Base-by-base conservation (phyloP, 2,329 filamentous ascomycete genomes). In the Intubia oerlemansii region DNA sequence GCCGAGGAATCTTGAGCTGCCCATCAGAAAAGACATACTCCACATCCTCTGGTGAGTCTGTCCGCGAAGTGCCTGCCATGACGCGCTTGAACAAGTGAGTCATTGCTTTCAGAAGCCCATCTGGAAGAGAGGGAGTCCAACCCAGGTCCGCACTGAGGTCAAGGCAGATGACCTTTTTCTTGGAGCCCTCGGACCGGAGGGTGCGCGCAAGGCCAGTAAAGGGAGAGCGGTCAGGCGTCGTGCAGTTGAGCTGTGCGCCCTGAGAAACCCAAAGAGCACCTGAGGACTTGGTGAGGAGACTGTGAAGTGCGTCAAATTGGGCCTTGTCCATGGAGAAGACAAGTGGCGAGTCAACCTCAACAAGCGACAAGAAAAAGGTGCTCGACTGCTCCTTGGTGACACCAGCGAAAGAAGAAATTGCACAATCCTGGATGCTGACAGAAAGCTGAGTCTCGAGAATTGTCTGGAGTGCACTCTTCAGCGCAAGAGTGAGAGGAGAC, bases 251-350 rank as follows among this genome's bases (percentile, higher is more conserved):
- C 17, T 56, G 50, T 2, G 53, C 55, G 4, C 52, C 53, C 0
- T 44, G 42, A 1, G 57, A 57, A 12, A 62, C 34, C 59, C 62
- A 67, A 2, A 66, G 26, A 2, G 66, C 37, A 3, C 51, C 47
- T 11, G 45, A 47, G 1, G 52, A 43, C 2, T 29, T 30, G 5
- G 41, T 38, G 3, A 58, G 40, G 11, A 67, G 38, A 0, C 38
- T 35, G 17, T 55, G 49, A 17, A 67, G 49, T 2, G 38, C 23
- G 1, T 45, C 29, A 34, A 62, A 67, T 5, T 50, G 40, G 0
- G 37, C 9, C 8, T 50, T 39, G 2, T 37, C 38, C 47, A 61
- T 56, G 19, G 42, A 32, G 34, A 53, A 56, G 17, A 63, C 31
- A 2, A 46, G 29, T 5, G 44, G 34, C 2, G 32, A 16, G 5